Conservation (phyloP, 768 basidiomycete genomes). For the Steccherinum ochraceum region DNA sequence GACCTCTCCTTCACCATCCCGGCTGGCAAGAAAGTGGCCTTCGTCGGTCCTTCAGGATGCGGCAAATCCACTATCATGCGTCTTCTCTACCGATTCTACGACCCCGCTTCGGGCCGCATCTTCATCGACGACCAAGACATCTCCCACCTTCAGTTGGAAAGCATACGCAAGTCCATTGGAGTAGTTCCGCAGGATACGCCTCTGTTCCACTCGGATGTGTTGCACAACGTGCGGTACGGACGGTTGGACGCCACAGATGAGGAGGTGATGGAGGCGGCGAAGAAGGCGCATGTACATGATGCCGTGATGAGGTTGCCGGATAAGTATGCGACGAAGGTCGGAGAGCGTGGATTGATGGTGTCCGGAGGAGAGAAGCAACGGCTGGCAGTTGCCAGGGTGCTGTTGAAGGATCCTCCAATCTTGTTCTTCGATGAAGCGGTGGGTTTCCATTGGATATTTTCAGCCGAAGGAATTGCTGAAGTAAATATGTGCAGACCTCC, state of each 20-base stretch:
- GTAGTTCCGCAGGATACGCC: constrained; percentile 99
- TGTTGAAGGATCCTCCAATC: constrained; percentile 93
- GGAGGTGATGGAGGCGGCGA: constrained; percentile 79
- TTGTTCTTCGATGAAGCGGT: constrained; percentile 98
- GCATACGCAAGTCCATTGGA: constrained; percentile 71
- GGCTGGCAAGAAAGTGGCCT: constrained; percentile 93
- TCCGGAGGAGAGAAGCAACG: constrained; percentile 98
- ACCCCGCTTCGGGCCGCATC: constrained; percentile 76
- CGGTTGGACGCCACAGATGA: constrained; percentile 86
- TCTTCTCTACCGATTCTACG: constrained; percentile 87
- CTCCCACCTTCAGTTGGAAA: constrained; percentile 59
- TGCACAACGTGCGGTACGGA: constrained; percentile 96
- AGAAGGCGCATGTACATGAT: constrained; percentile 82
- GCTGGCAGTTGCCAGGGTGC: constrained; percentile 85
- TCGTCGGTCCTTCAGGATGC: constrained; percentile 95
- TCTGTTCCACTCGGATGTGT: constrained; percentile 89
- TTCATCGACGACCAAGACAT: constrained; percentile 86
- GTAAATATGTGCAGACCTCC: constrained; percentile 58
- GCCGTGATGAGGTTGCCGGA: constrained; percentile 79
- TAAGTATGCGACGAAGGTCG: constrained; percentile 85
- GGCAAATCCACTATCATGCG: constrained; percentile 97
- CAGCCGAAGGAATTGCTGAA: too few relatives aligned
- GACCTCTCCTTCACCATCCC: constrained; percentile 87
- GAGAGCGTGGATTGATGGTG: constrained; percentile 96
- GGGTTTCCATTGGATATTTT: too few relatives aligned